Conservation (phyloP, 1,284 basidiomycete genomes). For the Boletellus dicymbophilus region DNA sequence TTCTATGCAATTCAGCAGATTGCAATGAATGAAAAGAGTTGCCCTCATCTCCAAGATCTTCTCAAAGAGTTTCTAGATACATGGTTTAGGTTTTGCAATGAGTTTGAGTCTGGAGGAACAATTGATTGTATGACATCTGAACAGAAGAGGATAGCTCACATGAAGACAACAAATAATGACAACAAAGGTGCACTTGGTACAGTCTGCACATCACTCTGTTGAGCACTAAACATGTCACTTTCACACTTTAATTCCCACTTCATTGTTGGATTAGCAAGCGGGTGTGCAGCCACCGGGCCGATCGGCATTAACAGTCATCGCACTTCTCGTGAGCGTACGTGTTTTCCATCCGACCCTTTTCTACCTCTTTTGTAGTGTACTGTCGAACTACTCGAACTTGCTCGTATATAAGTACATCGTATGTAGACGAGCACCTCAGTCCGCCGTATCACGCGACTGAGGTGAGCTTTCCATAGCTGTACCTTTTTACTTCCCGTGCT, state of each 20-base stretch:
- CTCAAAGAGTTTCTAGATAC: not conserved
- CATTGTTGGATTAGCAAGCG: too few species aligned
- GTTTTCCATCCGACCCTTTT: too few species aligned
- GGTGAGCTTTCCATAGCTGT: too few species aligned
- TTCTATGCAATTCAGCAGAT: not conserved
- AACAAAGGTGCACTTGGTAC: not conserved
- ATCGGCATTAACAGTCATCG: too few species aligned
- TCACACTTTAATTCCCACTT: not conserved
- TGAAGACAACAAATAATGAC: not conserved
- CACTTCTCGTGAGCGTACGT: too few species aligned
- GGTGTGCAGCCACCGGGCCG: too few species aligned
- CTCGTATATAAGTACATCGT: too few species aligned
- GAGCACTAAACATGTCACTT: not conserved
- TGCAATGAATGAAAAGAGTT: not conserved
- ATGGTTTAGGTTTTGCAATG: not conserved
- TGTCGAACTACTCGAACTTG: too few species aligned
- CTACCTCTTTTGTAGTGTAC: too few species aligned
- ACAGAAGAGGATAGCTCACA: not conserved
- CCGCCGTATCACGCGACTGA: too few species aligned
- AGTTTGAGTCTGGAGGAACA: not conserved
- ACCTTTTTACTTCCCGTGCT: too few species aligned
- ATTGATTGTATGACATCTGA: not conserved
- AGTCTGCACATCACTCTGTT: not conserved
- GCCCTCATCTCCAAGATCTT: not conserved
- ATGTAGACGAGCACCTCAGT: too few species aligned